Evolutionary conservation across 2,329 filamentous ascomycete genomes (phyloP).

Genomic region (Westerdykella aurantiaca): DNA sequence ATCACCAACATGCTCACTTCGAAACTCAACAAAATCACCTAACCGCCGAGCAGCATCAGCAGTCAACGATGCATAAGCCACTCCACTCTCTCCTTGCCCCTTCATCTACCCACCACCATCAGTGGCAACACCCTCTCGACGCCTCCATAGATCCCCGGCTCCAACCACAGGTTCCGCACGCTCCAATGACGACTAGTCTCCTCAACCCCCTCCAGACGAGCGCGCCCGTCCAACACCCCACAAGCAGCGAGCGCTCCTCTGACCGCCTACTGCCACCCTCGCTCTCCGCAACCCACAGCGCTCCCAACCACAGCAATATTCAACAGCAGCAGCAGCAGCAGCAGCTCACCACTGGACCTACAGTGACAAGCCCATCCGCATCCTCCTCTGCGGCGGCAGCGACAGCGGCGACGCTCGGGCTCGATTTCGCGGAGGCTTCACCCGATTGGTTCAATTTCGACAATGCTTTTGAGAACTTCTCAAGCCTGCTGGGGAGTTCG

Average conservation of each 20-base stretch:
- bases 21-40: neutral
- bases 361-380: neutral
- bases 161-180: conserved; percentile 16
- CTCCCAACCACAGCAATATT: neutral
- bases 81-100: conserved; percentile 11
- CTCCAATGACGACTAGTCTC: conserved; percentile 24
- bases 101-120: conserved; percentile 9
- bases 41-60: neutral
- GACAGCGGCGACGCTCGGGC: conserved; percentile 11
- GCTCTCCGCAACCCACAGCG: neutral
- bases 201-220: conserved; percentile 25
- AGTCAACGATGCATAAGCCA: conserved; percentile 9
- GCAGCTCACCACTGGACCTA: neutral
- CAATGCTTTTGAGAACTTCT: conserved; percentile 38
- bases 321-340: neutral
- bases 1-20: neutral
- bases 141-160: conserved; percentile 32
- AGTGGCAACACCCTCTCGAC: conserved; percentile 18
- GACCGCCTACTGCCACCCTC: conserved; percentile 5
- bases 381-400: neutral
- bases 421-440: conserved; percentile 30
- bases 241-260: conserved; percentile 31
- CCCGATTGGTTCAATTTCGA: conserved; percentile 39
- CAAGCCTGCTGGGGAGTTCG: conserved; percentile 33
- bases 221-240: conserved; percentile 33